Conservation (phyloP, 176 grass and related monocot species). For the Melocanna baccifera region DNA sequence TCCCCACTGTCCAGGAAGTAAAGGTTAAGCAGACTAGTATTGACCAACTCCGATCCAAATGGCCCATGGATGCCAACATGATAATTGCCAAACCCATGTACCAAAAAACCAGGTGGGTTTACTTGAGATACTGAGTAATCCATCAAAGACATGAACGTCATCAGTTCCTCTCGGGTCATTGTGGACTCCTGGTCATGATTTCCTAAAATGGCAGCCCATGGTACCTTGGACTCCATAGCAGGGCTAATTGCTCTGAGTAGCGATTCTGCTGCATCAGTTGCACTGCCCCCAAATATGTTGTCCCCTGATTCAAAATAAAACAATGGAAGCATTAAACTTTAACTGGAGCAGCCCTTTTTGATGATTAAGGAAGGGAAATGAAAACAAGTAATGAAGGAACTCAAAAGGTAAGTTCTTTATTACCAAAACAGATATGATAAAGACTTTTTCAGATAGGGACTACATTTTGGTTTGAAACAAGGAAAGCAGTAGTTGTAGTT, state of each 20-base stretch:
- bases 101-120: constrained; percentile 68
- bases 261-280: constrained; percentile 89
- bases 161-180: constrained; percentile 79
- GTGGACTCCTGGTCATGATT: constrained; percentile 97
- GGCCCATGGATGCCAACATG: constrained; percentile 63
- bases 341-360: neutral
- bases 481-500: neutral
- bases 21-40: constrained; percentile 83
- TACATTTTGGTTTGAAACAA: neutral
- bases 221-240: constrained; percentile 59
- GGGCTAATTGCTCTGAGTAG: constrained; percentile 72
- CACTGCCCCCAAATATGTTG: constrained; percentile 92
- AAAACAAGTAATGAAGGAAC: too few species aligned
- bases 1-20: constrained; percentile 89
- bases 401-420: too few species aligned
- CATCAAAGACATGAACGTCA: constrained; percentile 83
- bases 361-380: neutral
- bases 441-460: neutral
- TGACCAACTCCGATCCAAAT: constrained; percentile 58
- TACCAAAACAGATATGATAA: neutral
- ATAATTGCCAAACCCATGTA: constrained; percentile 89
- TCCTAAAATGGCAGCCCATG: constrained; percentile 89
- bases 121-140: constrained; percentile 91
- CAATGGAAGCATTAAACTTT: constrained; percentile 3
- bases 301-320: constrained; percentile 64